Evolutionary conservation across 441 rosid species (phyloP), one percentile per base, ranked within the genome.

Genomic region (Omphalea diandra): DNA sequence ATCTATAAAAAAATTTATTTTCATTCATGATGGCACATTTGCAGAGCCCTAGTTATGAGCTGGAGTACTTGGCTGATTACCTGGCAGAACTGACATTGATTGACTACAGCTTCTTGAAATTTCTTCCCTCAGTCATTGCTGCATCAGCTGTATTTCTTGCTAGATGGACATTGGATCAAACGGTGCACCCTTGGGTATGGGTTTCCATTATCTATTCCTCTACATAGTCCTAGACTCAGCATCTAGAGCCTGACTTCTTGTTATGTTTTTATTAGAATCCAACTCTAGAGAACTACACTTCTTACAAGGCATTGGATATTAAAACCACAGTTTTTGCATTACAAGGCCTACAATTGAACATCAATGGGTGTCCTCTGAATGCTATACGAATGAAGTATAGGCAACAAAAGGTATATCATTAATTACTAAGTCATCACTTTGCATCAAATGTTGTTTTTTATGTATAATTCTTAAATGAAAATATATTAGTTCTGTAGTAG

Each of bases 81-180:
- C 77, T 91, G 11, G 89, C 95, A 4, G 95, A 89, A 79, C 71
- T 91, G 77, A 89, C 89, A 49, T 85, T 91, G 24, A 50, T 83
- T 24, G 89, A 87, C 60, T 89, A 85, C 67, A 77, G 63, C 64
- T 87, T 91, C 82, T 79, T 89, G 63, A 82, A 75, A 68, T 86
- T 82, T 79, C 80, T 86, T 50, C 97, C 97, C 65, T 91, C 97
- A 43, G 71, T 84, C 57, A 70, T 80, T 76, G 97, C 97, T 47
- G 97, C 97, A 27, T 86, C 97, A 68, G 87, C 93, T 49, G 93
- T 91, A 71, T 83, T 91, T 82, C 83, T 91, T 10, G 93, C 95
- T 24, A 75, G 86, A 82, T 91, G 97, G 97, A 89, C 95, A 18
- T 83, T 91, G 68, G 76, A 85, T 68, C 95, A 84, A 63, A 80